Evolutionary conservation across 1,139 yeast genomes (phyloP), one percentile per base, ranked within the genome.

Genomic region (Sugiyamaella xylanicola): DNA sequence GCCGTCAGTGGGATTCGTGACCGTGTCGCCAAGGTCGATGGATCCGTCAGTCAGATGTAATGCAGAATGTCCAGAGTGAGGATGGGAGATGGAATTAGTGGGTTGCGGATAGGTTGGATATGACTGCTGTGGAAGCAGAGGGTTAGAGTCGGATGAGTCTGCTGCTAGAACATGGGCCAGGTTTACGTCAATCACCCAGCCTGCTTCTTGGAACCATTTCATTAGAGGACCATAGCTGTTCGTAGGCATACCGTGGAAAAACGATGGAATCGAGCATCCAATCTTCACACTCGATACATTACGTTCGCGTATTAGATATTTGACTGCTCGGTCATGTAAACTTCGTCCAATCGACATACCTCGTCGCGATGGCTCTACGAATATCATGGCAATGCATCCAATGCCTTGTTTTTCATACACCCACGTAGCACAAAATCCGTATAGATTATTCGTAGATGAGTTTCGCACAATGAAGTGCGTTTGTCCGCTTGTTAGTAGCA

Each of bases 391-490:
- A 2, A 84, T 73, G 43, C 78, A 72, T 0, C 88, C 88, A 7
- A 70, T 66, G 57, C 65, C 69, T 11, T 62, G 59, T 32, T 62
- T 57, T 27, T 70, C 75, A 46, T 64, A 63, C 4, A 78, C 77
- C 86, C 86, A 82, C 0, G 87, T 82, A 36, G 81, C 71, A n/a
- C 82, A 75, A 19, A 82, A 70, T 3, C 88, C 88, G 62, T 82
- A 82, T 19, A 84, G 63, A 27, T 80, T 76, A 61, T 83, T 82
- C 40, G 83, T 72, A 13, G 84, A 77, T 2, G 86, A 78, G 65
- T 84, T 84, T 51, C 86, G 70, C 20, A 84, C 85, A 51, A 84
- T 82, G 66, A 84, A 84, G 64, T 82, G 85, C 48, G 74, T 66
- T 39, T 65, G 68, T 2, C 44, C 37, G 8, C 27, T 25, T n/a